phyloP scores from a whole-genome alignment of 2,329 filamentous ascomycete species.

The Pseudogymnoascus sp. region DNA sequence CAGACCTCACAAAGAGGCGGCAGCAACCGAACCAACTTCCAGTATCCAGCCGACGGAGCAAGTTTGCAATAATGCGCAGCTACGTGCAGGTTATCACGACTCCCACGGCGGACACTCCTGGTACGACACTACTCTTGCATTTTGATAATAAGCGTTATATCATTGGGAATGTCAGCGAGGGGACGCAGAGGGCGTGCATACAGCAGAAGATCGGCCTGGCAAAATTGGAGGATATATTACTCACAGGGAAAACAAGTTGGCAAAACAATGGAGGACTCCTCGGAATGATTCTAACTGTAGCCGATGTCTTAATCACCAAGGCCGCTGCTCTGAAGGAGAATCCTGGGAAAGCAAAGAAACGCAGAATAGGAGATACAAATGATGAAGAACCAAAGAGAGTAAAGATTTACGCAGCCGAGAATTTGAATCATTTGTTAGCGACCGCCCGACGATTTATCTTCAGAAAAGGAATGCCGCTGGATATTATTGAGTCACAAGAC shows the following conservation, averaged over 20 bases:
- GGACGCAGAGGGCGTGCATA: conserved; percentile 65
- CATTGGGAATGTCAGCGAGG: conserved; percentile 75
- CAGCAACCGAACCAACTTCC: background rate
- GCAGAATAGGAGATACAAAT: conserved; percentile 17
- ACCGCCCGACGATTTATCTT: conserved; percentile 79
- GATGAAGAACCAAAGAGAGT: conserved; percentile 33
- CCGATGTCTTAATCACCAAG: conserved; percentile 50
- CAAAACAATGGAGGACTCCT: conserved; percentile 69
- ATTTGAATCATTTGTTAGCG: conserved; percentile 72
- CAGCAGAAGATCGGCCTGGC: conserved; percentile 52
- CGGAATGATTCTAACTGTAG: conserved; percentile 76
- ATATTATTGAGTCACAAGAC: conserved; percentile 55
- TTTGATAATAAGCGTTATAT: conserved; percentile 77
- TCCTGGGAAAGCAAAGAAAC: conserved; percentile 29
- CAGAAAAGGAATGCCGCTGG: conserved; percentile 69
- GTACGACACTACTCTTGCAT: conserved; percentile 67
- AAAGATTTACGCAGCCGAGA: conserved; percentile 70
- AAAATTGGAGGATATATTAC: conserved; percentile 68
- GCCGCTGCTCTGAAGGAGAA: conserved; percentile 36
- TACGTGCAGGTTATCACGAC: conserved; percentile 68
- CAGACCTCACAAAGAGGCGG: background rate
- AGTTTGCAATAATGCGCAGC: conserved; percentile 51
- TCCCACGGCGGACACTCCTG: conserved; percentile 80
- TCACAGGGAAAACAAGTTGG: conserved; percentile 74
- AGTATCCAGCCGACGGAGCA: background rate